Conservation (phyloP, 177 flowering plant genomes). For the Telopea speciosissima region DNA sequence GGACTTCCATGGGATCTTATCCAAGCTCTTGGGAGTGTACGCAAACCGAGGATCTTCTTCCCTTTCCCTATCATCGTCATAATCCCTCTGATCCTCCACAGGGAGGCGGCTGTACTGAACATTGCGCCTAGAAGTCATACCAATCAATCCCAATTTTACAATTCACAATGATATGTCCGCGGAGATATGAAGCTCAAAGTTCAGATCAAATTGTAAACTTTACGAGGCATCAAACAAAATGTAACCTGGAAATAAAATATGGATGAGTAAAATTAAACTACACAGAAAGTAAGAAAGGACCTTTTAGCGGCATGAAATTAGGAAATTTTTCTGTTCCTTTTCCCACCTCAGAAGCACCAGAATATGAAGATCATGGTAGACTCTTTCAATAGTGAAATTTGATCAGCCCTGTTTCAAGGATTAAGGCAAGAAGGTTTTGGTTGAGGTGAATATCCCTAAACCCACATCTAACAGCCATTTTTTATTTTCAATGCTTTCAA, state of each 20-base stretch:
- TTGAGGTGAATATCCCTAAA: too few relatives aligned
- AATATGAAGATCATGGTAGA: too few relatives aligned
- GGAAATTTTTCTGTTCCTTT: too few relatives aligned
- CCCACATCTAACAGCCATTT: too few relatives aligned
- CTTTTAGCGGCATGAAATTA: too few relatives aligned
- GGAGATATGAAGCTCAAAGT: conserved; percentile 2
- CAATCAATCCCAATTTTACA: not conserved
- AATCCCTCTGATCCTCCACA: conserved; percentile 37
- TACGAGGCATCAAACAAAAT: not conserved
- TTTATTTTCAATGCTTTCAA: too few relatives aligned
- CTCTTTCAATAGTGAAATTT: too few relatives aligned
- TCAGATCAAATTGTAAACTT: not conserved
- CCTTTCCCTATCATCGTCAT: conserved; percentile 18
- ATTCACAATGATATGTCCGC: not conserved
- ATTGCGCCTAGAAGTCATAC: conserved; percentile 62
- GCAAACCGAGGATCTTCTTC: conserved; percentile 63
- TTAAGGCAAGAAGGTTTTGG: too few relatives aligned
- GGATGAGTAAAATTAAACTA: not conserved
- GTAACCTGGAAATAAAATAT: not conserved
- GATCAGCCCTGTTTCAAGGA: too few relatives aligned
- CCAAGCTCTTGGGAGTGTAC: conserved; percentile 59
- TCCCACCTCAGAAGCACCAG: too few relatives aligned
- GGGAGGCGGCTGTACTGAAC: conserved; percentile 48
- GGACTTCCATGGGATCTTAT: conserved; percentile 81
- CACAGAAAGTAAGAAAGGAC: not conserved